Base-by-base conservation (phyloP, 352 stramenopile species). In the Globisporangium cystogenes region DNA sequence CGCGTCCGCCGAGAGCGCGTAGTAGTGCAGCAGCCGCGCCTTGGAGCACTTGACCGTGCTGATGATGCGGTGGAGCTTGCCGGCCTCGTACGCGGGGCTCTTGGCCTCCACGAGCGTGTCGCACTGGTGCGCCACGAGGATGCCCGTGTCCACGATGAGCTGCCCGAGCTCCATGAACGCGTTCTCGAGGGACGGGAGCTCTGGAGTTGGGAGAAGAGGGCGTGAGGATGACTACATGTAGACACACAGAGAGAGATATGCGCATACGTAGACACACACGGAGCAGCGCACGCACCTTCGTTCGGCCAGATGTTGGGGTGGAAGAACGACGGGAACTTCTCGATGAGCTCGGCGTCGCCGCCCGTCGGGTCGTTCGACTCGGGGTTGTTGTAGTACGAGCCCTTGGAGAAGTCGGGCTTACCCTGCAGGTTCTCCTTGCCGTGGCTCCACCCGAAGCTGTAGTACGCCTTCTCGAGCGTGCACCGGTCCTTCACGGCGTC, bases 331-430 rank as follows among this genome's bases (percentile, higher is more conserved):
- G 92, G 93, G 70, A 86, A 90, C 55, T 77, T 69, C 45, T 64
- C 48, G 29, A 96, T 86, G 29, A 96, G 68, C 44, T 79, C 62
- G 26, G 93, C 68, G 65, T 96, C 70, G 52, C 74, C 72, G 50
- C 77, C 63, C 6, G 82, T 86, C 15, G 90, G 76, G 49, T 78
- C 65, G 75, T 99, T 97, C 21, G 73, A 76, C 49, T 98, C 64
- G 5, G 95, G 94, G 75, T 99, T 99, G 68, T 97, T 98, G 74
- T 99, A 99, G 67, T 97, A 99, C 51, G 84, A 97, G 3, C 87
- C 96, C 65, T 99, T 99, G 55, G 85, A 86, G 51, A 84, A 87
- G 71, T 99, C 96, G 2, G 93, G 91, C 58, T 92, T 82, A 60
- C 95, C 90, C 60, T 93, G 75, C 20, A 98, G 61, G 42, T 93